Conservation (phyloP, 306 rosid genomes). For the Begonia fuchsioides region DNA sequence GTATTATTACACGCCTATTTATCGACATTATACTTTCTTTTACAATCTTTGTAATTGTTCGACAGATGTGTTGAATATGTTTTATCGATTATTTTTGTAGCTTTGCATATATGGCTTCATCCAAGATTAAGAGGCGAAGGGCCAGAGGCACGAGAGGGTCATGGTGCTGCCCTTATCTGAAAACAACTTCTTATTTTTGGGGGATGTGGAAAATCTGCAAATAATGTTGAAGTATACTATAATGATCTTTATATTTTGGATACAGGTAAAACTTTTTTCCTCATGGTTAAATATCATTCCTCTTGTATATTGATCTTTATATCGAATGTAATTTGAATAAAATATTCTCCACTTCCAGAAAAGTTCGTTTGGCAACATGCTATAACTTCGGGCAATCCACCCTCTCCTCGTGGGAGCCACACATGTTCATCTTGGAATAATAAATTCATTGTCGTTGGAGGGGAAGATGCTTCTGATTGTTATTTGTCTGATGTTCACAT, state of each 20-base stretch:
- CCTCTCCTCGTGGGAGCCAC: slow-evolving; percentile 96
- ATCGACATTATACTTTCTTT: too few relatives aligned
- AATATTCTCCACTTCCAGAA: slow-evolving; percentile 31
- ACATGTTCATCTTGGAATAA: slow-evolving; percentile 87
- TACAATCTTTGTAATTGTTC: too few relatives aligned
- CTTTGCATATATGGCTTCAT: slow-evolving; percentile 62
- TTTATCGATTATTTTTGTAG: slow-evolving; percentile 16
- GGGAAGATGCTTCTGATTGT: slow-evolving; percentile 79
- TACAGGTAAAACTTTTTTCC: slow-evolving; percentile 43
- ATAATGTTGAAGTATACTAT: slow-evolving; percentile 51
- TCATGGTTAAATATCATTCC: slow-evolving; percentile 2
- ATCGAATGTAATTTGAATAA: too few relatives aligned
- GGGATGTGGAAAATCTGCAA: slow-evolving; percentile 80
- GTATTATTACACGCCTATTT: too few relatives aligned
- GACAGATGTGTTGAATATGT: too few relatives aligned
- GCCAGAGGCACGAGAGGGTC: slow-evolving; percentile 96
- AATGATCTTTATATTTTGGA: slow-evolving; percentile 88
- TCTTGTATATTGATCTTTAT: too few relatives aligned
- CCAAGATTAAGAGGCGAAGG: slow-evolving; percentile 81
- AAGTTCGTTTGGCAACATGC: slow-evolving; percentile 79
- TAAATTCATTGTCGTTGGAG: slow-evolving; percentile 73
- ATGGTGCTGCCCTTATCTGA: slow-evolving; percentile 79
- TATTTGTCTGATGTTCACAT: slow-evolving; percentile 91
- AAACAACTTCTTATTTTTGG: slow-evolving; percentile 80
- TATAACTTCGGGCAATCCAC: slow-evolving; percentile 66